Evolutionary conservation across 2,329 filamentous ascomycete species (phyloP), one percentile per base, ranked within the genome.

Genomic region (Hirsutella minnesotensis): DNA sequence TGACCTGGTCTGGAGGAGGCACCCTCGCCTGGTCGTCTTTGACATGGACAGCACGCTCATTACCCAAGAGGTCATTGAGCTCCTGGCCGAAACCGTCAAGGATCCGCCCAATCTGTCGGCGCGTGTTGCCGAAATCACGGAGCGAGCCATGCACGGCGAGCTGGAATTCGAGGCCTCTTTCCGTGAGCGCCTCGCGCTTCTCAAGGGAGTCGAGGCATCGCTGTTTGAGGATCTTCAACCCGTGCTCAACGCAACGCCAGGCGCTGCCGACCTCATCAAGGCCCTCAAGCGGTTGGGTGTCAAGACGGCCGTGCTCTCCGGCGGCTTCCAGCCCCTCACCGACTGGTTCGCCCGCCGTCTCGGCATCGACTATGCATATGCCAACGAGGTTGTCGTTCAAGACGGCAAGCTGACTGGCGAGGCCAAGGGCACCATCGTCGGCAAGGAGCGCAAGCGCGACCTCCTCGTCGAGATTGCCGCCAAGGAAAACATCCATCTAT

Each of bases 1-100:
- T 34, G 85, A 90, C 56, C 75, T 69, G 24, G 70, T 90, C 27
- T 87, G 82, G 69, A 73, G 87, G 45, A 75, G 82, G 22, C 78
- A 94, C 62, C 89, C 89, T 51, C 78, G 90, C 9, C 71, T 96
- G 10, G 88, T 90, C 3, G 86, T 95, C 27, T 98, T 98, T 57
- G 92, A 98, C 62, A 98, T 98, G 92, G 92, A 98, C 67, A 92
- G 84, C 62, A 98, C 92, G 0, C 75, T 98, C 46, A 96, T 98
- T 59, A 84, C 90, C 42, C 89, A 98, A 62, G 92, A 98, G 67
- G 89, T 95, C 47, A 96, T 98, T 58, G 92, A 98, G 62, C 81
- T 96, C 55, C 81, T 98, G 44, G 92, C 92, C 4, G 80, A 83
- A 42, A 83, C 83, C 31, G 78, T 95, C 54, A 70, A 65, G 39